phyloP scores from a whole-genome alignment of 2,329 filamentous ascomycete species.

The Talaromyces piceae region DNA sequence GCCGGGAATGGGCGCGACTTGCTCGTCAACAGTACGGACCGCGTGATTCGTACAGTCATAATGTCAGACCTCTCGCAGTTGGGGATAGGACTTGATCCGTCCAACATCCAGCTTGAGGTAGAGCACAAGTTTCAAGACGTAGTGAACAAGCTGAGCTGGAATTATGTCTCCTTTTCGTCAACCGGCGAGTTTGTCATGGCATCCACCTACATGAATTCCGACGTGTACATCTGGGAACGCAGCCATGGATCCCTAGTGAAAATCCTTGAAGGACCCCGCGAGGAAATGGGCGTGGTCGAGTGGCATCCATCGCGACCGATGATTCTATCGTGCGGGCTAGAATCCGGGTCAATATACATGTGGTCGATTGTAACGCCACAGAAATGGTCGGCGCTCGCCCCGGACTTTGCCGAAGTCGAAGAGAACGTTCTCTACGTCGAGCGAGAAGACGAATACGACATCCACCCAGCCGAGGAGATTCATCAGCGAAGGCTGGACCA shows the following conservation, averaged over 20 bases:
- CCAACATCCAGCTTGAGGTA: slow-evolving; percentile 80
- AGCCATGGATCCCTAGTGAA: slow-evolving; percentile 89
- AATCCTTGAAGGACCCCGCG: slow-evolving; percentile 92
- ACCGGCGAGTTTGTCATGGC: slow-evolving; percentile 94
- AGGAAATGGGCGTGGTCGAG: slow-evolving; percentile 93
- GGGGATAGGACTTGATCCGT: slow-evolving; percentile 61
- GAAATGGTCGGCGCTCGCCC: slow-evolving; percentile 92
- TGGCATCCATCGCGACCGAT: slow-evolving; percentile 89
- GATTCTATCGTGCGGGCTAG: slow-evolving; percentile 83
- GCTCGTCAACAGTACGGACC: slow-evolving; percentile 87
- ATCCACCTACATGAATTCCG: slow-evolving; percentile 95
- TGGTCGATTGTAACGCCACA: slow-evolving; percentile 95
- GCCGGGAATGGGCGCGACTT: slow-evolving; percentile 78
- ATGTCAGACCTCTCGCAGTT: slow-evolving; percentile 63
- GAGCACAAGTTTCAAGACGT: slow-evolving; percentile 99
- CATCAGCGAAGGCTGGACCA: slow-evolving; percentile 82
- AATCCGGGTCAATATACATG: slow-evolving; percentile 87
- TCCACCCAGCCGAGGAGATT: slow-evolving; percentile 89
- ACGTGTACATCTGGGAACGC: slow-evolving; percentile 97
- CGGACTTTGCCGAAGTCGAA: slow-evolving; percentile 94
- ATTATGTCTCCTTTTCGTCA: slow-evolving; percentile 90
- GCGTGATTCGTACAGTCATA: slow-evolving; percentile 87
- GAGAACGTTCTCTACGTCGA: slow-evolving; percentile 98
- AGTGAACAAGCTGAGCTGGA: slow-evolving; percentile 92
- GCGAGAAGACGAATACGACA: slow-evolving; percentile 94